phyloP scores from a whole-genome alignment of 257 asterid species.

The Penstemon barbatus region DNA sequence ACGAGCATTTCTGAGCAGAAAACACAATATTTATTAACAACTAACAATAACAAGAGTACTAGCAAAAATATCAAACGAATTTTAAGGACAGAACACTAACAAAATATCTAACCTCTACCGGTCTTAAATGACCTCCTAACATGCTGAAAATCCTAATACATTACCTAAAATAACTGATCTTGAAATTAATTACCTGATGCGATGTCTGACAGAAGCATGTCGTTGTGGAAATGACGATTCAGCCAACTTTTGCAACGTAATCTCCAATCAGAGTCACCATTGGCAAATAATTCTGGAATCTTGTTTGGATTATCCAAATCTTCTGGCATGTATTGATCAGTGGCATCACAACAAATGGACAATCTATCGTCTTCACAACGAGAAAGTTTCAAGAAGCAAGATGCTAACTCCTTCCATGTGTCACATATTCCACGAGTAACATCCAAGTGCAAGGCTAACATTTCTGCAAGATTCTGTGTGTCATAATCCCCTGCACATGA shows the following conservation, averaged over 20 bases:
- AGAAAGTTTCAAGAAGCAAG: slow-evolving; percentile 62
- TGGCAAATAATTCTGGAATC: slow-evolving; percentile 57
- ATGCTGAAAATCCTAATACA: background rate
- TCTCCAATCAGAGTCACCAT: slow-evolving; percentile 62
- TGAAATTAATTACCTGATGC: slow-evolving; percentile 56
- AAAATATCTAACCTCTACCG: background rate
- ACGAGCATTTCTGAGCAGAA: background rate
- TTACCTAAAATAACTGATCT: background rate
- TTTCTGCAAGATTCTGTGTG: slow-evolving; percentile 61
- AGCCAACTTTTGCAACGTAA: slow-evolving; percentile 89
- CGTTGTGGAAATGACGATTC: slow-evolving; percentile 62
- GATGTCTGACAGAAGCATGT: slow-evolving; percentile 48
- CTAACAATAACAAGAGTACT: background rate
- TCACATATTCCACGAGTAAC: slow-evolving; percentile 53
- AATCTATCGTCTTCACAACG: slow-evolving; percentile 61
- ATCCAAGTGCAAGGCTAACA: slow-evolving; percentile 83
- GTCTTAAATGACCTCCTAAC: background rate
- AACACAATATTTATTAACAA: background rate
- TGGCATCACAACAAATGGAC: slow-evolving; percentile 48
- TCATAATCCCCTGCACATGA: slow-evolving; percentile 57
- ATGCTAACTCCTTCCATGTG: slow-evolving; percentile 74
- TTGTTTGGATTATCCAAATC: slow-evolving; percentile 31
- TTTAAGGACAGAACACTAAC: background rate
- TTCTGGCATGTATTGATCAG: slow-evolving; percentile 28
- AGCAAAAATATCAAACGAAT: background rate